Evolutionary conservation across 1,284 basidiomycete species (phyloP), one percentile per base, ranked within the genome.

Genomic region (Ganoderma lucidum): DNA sequence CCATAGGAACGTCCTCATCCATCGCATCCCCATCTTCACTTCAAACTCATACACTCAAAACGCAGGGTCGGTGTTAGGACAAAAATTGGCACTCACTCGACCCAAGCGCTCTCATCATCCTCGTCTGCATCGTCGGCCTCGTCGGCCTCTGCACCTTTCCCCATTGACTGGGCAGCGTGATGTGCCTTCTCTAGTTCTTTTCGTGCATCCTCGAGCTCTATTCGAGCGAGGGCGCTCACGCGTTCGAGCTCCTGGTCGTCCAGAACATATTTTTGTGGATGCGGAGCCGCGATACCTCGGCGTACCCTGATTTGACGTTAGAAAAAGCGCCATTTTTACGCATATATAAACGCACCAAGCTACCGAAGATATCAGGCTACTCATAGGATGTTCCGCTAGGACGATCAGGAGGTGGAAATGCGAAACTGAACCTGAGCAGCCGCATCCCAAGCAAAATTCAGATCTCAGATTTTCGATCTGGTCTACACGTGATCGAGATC

Each of bases 191-290:
- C 93, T 14, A 99, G 85, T 78, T 97, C 96, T 66, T 89, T 86
- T 69, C 92, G 88, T 17, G 95, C 95, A 85, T 96, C 95, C 74
- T 96, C 93, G 61, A 97, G 88, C 78, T 96, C 93, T 66, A 96
- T 93, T 62, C 93, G 88, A 32, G 96, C 96, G 60, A 99, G 88
- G 62, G 92, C 87, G 75, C 95, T 96, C 62, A 99, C 95, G 53
- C 98, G 91, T 77, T 94, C 91, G 44, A 99, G 86, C 82, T 99
- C 97, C 60, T 88, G 84, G 76, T 98, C 95, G 79, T 99, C 96
- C 55, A 99, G 89, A 67, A 94, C 87, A 81, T 99, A 99, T 83
- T 94, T 96, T 77, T 85, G 83, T 4, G 98, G 97, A 76, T 96
- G 88, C 71, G 87, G 87, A 1, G 87, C 85, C 23, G 96, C 85